Base-by-base conservation (phyloP, 225 moss, liverwort and hornwort genomes). In the Neckera pumila region DNA sequence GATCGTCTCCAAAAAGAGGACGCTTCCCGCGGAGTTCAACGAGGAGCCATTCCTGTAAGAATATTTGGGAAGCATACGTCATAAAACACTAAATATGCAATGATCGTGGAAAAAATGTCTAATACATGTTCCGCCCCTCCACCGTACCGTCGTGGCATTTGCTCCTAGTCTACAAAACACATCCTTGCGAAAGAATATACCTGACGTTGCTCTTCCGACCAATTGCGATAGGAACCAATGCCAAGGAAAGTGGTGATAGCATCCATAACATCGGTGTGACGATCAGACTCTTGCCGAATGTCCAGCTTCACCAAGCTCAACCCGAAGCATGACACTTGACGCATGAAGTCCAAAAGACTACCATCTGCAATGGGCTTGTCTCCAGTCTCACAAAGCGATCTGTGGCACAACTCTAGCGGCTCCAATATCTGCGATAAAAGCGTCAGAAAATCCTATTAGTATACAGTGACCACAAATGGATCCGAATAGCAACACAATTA, bases 321-420 rank as follows among this genome's bases (percentile, higher is more conserved):
- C 42, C 98, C 98, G 76, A 98, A 98, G 93, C 97, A 97, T 7
- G 98, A 95, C 26, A 98, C 97, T 89, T 98, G 98, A 43, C 98
- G 93, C 97, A 98, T 98, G 87, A 97, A 98, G 81, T 98, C 98
- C 25, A 98, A 93, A 34, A 98, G 95, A 85, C 94, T 97, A 30
- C 98, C 98, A 64, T 98, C 98, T 18, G 98, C 98, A 59, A 98
- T 95, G 33, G 95, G 92, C 91, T 98, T 93, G 85, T 98, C 98
- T 34, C 97, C 97, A 53, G 98, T 98, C 88, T 94, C 97, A 83
- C 91, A 95, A 8, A 98, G 90, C 86, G 98, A 98, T 20, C 97
- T 92, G 86, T 98, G 93, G 64, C 96, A 97, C 51, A 97, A 81
- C 86, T 98, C 98, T 77, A 98, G 86, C 21, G 97, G 98, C 94